These are phyloP conservation scores for Mortierella polycephala DNA, from an alignment of 371 early-diverging fungal genomes.

Conservation along the genomic window DNA sequence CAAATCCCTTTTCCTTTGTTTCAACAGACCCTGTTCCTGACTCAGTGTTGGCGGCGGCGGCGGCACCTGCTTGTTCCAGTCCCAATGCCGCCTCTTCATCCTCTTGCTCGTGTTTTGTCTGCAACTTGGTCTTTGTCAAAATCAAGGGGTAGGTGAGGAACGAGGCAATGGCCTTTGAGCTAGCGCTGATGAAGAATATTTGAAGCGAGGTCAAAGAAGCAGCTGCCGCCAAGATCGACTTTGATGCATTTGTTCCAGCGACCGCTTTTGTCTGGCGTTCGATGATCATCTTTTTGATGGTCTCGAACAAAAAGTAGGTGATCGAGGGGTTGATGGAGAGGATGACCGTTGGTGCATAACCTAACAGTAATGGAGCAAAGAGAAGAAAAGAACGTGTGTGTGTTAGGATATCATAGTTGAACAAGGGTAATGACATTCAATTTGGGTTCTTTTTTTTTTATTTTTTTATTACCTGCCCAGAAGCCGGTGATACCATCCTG, in stretches of 20 bases:
- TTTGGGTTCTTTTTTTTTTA: background rate
- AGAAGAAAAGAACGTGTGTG: too few species aligned
- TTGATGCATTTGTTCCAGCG: slow-evolving; percentile 11
- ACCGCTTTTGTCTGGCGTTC: slow-evolving; percentile 21
- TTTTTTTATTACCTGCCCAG: slow-evolving; percentile 56
- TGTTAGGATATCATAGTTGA: too few species aligned
- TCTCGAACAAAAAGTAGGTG: slow-evolving; percentile 72
- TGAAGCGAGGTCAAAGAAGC: slow-evolving; percentile 57
- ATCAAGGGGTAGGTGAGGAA: slow-evolving; percentile 71
- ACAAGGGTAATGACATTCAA: background rate
- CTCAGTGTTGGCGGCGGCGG: background rate
- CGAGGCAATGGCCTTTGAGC: slow-evolving; percentile 67
- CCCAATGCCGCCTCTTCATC: slow-evolving; percentile 1
- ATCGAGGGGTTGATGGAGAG: slow-evolving; percentile 70
- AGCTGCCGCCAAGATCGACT: slow-evolving; percentile 36
- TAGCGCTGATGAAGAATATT: slow-evolving; percentile 68
- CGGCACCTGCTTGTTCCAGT: too few species aligned
- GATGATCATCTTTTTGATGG: slow-evolving; percentile 58
- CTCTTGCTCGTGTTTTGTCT: slow-evolving; percentile 29
- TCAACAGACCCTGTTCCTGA: background rate
- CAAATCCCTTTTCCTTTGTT: slow-evolving; percentile 33
- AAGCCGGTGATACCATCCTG: slow-evolving; percentile 66
- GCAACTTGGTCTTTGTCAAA: slow-evolving; percentile 61
- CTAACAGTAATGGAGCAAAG: slow-evolving; percentile 2
- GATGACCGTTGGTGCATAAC: slow-evolving; percentile 68